Base-by-base conservation (phyloP, 768 basidiomycete species). In the Lentinula boryana region DNA sequence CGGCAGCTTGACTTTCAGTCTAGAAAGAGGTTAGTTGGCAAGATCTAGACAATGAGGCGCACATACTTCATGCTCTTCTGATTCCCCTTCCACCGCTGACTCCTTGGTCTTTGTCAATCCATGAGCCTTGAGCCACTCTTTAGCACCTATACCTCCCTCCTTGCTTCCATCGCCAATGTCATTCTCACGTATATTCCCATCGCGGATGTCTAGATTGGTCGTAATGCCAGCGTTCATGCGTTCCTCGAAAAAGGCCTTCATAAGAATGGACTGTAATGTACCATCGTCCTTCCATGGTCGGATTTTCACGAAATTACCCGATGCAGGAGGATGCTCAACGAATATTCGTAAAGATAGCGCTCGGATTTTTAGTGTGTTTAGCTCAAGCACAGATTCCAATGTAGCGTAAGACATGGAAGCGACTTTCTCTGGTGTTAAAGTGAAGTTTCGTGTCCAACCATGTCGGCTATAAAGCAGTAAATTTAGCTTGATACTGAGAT, bases 381-480 rank as follows among this genome's bases (percentile, higher is more conserved):
- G 58, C 55, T 69, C 68, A 2, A 69, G 66, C 44, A 68, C 61
- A 44, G 64, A 65, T 51, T 66, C 65, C 16, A 69, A 63, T 43
- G 67, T 67, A 23, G 65, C 67, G 40, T 69, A 69, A 35, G 64
- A 64, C 36, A 69, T 58, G 27, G 58, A 53, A 6, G 59, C 58
- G 16, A 69, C 64, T 56, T 69, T 66, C 10, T 64, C 64, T 16
- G 67, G 63, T 3, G 66, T 62, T 8, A 69, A 63, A 27, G 64
- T 64, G 50, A 69, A 67, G 36, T 62, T 62, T 27, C 68, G 64
- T 13, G 67, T 64, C 68, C 68, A 69, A 27, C 68, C 68, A 62
- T 67, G 66, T 18, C 68, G 67, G 46, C 68, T 69, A 36, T 27
- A 31, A 15, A 21, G 12, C 5, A 43, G 21, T 15, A 40, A 31